Evolutionary conservation across 2,329 filamentous ascomycete species (phyloP).

Genomic region (Sporothrix pallida): DNA sequence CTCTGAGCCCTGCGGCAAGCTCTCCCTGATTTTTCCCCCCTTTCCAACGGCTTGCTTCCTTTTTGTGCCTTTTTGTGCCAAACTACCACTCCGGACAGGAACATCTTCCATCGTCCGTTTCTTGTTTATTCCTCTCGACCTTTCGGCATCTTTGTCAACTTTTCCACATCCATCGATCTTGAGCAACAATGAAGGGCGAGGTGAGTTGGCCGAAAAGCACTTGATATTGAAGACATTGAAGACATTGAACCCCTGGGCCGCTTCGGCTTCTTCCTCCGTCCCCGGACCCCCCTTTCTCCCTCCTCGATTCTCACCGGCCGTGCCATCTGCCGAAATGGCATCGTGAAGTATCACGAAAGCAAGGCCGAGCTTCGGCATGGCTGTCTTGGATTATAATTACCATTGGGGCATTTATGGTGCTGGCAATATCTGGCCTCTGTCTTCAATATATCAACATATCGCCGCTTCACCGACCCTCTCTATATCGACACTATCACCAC

Average conservation of each 20-base stretch:
- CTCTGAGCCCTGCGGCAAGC: constrained; percentile 18
- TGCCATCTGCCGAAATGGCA: neutral
- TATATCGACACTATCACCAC: neutral
- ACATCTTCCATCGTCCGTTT: neutral
- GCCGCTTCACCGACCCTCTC: neutral
- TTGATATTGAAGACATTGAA: neutral
- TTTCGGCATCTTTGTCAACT: constrained; percentile 11
- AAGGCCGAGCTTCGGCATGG: constrained; percentile 22
- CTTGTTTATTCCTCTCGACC: neutral
- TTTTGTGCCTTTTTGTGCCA: constrained; percentile 16
- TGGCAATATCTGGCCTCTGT: neutral
- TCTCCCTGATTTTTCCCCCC: constrained; percentile 19
- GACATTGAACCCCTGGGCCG: constrained; percentile 13
- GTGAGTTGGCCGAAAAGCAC: constrained; percentile 47
- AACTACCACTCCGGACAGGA: neutral
- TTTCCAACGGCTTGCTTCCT: constrained; percentile 19
- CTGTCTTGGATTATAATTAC: no score
- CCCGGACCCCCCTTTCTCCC: constrained; percentile 3
- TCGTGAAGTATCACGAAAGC: neutral
- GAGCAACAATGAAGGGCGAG: constrained; percentile 62
- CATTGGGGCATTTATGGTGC: no score
- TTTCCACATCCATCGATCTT: constrained; percentile 1
- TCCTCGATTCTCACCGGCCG: constrained; percentile 4
- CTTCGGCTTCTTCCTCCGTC: constrained; percentile 18
- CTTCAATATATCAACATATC: neutral